phyloP scores from a whole-genome alignment of 805 yeast genomes.

The Deakozyma indianensis region DNA sequence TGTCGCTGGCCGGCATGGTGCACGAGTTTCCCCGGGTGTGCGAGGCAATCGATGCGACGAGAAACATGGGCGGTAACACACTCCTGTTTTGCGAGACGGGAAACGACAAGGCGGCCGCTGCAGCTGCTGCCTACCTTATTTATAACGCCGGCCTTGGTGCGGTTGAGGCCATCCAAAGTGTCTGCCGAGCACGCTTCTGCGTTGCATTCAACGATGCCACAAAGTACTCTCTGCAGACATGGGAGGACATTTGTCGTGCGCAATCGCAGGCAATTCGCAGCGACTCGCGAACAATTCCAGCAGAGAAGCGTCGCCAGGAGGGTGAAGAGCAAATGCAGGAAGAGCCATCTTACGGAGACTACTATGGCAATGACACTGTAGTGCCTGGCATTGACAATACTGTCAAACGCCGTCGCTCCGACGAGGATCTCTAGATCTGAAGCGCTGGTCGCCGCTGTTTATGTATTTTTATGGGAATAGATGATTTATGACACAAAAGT shows the following conservation, averaged over 20 bases:
- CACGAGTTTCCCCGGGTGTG: conserved; percentile 6
- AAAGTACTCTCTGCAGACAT: conserved; percentile 13
- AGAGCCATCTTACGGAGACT: neutral
- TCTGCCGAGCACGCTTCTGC: conserved; percentile 18
- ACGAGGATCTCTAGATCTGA: neutral
- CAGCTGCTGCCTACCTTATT: conserved; percentile 19
- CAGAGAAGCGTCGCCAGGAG: neutral
- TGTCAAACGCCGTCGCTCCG: neutral
- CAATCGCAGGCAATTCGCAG: neutral
- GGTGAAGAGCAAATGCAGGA: conserved; percentile 6
- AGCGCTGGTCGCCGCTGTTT: too few relatives aligned
- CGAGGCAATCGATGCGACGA: conserved; percentile 3
- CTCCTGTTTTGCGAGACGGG: conserved; percentile 22
- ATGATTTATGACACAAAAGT: too few relatives aligned
- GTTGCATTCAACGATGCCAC: conserved; percentile 14
- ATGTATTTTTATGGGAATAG: too few relatives aligned
- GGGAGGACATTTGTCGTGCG: conserved; percentile 8
- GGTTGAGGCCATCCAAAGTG: conserved; percentile 16
- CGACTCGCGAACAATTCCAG: neutral
- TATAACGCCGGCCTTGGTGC: conserved; percentile 8
- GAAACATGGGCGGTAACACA: conserved; percentile 2
- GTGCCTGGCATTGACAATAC: neutral
- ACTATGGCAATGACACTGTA: neutral
- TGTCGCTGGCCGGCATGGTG: conserved; percentile 3
- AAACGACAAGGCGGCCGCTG: conserved; percentile 19